A percentile compares a stretch with the other conserved stretches of the same genome.
phyloP scores from a whole-genome alignment of 441 rosid genomes.

The Capsella rubella region DNA sequence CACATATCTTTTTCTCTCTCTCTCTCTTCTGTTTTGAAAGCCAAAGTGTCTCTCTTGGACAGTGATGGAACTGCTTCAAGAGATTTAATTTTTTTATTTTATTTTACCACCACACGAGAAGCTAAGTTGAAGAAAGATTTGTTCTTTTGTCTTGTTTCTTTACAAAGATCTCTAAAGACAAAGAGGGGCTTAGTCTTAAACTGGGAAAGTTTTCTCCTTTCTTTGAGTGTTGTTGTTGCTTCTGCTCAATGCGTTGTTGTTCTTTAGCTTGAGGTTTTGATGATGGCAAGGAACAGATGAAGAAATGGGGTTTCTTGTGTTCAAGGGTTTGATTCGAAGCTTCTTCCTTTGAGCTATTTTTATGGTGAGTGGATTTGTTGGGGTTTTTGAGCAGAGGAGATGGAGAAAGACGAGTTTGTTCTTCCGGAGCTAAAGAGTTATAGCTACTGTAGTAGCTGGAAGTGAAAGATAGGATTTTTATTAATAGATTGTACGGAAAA shows the following conservation, averaged over 20 bases:
- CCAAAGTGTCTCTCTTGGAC: conserved; percentile 40
- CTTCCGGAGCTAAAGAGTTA: conserved; percentile 44
- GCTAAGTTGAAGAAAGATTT: conserved; percentile 23
- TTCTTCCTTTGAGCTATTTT: conserved; percentile 23
- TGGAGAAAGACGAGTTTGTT: conserved; percentile 41
- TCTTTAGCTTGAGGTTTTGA: conserved; percentile 4
- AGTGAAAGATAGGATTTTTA: conserved; percentile 30
- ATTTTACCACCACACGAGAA: not conserved
- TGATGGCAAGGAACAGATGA: conserved; percentile 26
- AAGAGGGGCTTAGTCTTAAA: not conserved
- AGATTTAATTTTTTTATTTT: conserved; percentile 13
- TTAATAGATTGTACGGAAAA: conserved; percentile 35
- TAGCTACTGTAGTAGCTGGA: conserved; percentile 51
- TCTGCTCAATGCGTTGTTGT: conserved; percentile 16
- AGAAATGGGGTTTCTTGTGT: conserved; percentile 30
- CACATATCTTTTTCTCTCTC: conserved; percentile 28
- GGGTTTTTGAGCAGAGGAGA: conserved; percentile 13
- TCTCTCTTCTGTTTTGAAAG: conserved; percentile 30
- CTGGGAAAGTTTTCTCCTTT: not conserved
- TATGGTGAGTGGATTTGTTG: conserved; percentile 34
- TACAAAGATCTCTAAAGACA: conserved; percentile 27
- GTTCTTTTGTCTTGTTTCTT: conserved; percentile 18
- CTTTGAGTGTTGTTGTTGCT: conserved; percentile 3
- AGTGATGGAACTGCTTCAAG: conserved; percentile 44
- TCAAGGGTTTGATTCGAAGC: conserved; percentile 22